Base-by-base conservation (phyloP, 1,284 basidiomycete genomes). In the Ceratorhiza oryzae-sativae region DNA sequence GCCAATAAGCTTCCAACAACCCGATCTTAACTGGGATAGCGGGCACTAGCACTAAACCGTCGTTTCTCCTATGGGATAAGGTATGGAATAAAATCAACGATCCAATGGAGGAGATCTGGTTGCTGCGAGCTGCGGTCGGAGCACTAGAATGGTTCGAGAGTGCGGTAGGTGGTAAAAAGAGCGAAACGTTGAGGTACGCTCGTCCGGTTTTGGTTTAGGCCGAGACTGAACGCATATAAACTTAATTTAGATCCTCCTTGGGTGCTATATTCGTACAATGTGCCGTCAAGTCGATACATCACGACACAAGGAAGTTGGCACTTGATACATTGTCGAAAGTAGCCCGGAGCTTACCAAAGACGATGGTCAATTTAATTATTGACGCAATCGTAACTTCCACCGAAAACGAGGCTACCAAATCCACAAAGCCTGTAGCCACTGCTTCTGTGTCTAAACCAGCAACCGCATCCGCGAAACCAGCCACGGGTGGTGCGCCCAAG, bases 21-120 rank as follows among this genome's bases (percentile, higher is more conserved):
- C 60, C 80, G 0, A 76, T 77, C 0, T 68, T 84, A 42, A 76
- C 80, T 34, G 65, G 65, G 4, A 68, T 75, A 73, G 5, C 74
- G 83, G 27, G 76, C 80, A 79, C 84, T 0, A 79, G 84, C 5
- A 74, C 78, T 4, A 97, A 94, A 78, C 92, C 94, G 0, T 90
- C 91, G 0, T 97, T 97, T 81, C 79, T 97, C 46, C 77, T 96
- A 23, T 93, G 88, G 86, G 94, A 95, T 71, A 95, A 92, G 79
- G 88, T 93, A 0, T 95, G 94, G 78, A 86, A 89, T 71, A 94
- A 93, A 79, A 77, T 91, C 4, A 81, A 82, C 4, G 85, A 87
- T 4, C 77, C 80, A 0, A 87, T 88, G 20, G 94, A 96, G 36
- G 88, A 93, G 75, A 77, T 77, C 18, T 97, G 95, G 95, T 80